Base-by-base conservation (phyloP, 2,329 filamentous ascomycete species). In the Ceratocystiopsis minuta region DNA sequence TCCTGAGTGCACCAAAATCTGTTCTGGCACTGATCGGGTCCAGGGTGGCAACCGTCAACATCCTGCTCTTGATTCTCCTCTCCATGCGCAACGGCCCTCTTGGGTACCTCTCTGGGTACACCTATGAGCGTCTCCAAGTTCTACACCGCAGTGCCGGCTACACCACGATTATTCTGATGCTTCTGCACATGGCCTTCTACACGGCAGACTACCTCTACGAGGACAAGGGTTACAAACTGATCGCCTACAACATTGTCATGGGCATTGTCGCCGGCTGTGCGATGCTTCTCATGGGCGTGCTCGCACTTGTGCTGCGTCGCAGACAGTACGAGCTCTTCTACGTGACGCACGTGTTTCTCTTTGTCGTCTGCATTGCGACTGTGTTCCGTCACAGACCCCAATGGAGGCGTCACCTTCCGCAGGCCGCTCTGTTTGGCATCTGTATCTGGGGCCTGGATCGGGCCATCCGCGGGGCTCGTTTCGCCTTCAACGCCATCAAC, bases 31-130 rank as follows among this genome's bases (percentile, higher is more conserved):
- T 18, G 17, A 16, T 18, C 32, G 12, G 9, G 32, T 10, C 1
- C 24, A 70, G 67, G 67, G 57, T 70, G 51, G 54, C 60, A 1
- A 51, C 62, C 13, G 57, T 52, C 31, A 70, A 70, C 42, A 48
- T 67, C 32, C 57, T 57, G 11, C 53, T 67, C 6, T 57, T 64
- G 16, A 60, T 67, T 3, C 65, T 68, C 20, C 54, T 71, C 12
- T 61, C 60, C 1, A 50, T 68, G 46, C 66, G 65, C 43, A 68
- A 69, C 43, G 68, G 65, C 0, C 66, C 65, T 0, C 49, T 70
- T 6, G 59, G 59, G 4, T 53, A 60, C 36, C 45, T 67, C 13
- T 60, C 60, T 2, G 54, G 57, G 6, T 61, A 60, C 38, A 63
- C 65, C 3, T 64, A 70, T 44, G 64, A 65, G 39, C 55, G 61